phyloP scores from a whole-genome alignment of 2,329 filamentous ascomycete species.

The Aureobasidium sp. region DNA sequence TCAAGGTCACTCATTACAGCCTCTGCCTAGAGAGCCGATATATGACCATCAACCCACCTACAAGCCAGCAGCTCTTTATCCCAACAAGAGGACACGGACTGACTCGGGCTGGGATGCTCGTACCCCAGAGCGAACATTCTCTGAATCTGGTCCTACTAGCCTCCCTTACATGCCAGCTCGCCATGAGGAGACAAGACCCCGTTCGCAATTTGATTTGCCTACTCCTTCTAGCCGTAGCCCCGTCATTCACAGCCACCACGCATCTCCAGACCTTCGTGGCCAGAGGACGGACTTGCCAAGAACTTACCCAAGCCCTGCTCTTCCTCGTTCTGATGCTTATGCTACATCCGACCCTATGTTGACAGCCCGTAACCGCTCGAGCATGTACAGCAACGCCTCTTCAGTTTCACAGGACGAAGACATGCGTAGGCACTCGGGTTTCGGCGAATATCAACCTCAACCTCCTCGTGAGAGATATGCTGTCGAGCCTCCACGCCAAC shows the following conservation, averaged over 20 bases:
- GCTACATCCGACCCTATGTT: constrained; percentile 5
- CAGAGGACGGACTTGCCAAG: constrained; percentile 7
- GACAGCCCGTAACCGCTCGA: constrained; percentile 6
- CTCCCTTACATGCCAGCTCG: constrained; percentile 7
- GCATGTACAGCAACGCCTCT: constrained; percentile 15
- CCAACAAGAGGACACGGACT: constrained; percentile 30
- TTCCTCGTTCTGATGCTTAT: not conserved
- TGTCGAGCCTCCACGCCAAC: constrained; percentile 4
- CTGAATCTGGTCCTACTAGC: not conserved
- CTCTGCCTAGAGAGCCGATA: constrained; percentile 26
- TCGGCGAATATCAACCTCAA: constrained; percentile 5
- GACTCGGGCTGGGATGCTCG: constrained; percentile 18
- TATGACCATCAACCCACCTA: constrained; percentile 25
- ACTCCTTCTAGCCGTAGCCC: constrained; percentile 7
- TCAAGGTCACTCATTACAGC: constrained; percentile 21
- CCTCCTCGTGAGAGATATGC: constrained; percentile 5
- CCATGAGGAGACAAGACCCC: not conserved
- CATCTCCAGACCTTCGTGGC: constrained; percentile 2
- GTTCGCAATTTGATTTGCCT: constrained; percentile 7
- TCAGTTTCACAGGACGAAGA: constrained; percentile 10
- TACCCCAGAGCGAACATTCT: not conserved
- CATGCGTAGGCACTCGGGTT: constrained; percentile 9
- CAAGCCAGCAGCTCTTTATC: constrained; percentile 30
- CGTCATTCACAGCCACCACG: constrained; percentile 6
- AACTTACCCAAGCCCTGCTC: constrained; percentile 1